Evolutionary conservation across 1,139 yeast species (phyloP), one percentile per base, ranked within the genome.

Genomic region (Magnusiomyces magnusii): DNA sequence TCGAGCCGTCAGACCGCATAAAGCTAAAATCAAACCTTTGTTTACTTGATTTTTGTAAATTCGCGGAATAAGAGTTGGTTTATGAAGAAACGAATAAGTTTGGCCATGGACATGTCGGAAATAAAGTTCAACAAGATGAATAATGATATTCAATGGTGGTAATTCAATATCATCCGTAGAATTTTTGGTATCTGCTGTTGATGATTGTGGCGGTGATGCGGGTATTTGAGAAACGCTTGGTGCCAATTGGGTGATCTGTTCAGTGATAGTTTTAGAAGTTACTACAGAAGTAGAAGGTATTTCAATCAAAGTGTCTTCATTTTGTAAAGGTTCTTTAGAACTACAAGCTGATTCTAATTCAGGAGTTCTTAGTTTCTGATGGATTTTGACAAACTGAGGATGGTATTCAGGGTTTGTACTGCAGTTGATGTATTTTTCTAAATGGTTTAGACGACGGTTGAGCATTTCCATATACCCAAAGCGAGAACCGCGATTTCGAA

Each of bases 381-480:
- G 58, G 42, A 59, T 57, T 13, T 52, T 54, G 10, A 55, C 59
- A 56, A 56, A 56, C 53, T 57, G 58, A 2, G 60, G 58, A 15
- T 59, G 57, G 41, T 59, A 60, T 51, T 53, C 57, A 9, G 58
- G 62, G 51, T 57, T 55, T 42, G 58, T 60, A 49, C 57, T 58
- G 27, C 61, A 60, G 36, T 67, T 63, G 56, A 64, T 61, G 60
- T 65, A 71, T 42, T 65, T 65, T 52, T 67, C 67, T 61, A 73
- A 64, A 51, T 67, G 67, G 39, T 68, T 67, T 52, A 73, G 66
- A 24, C 76, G 65, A 52, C 66, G 65, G 52, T 66, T 65, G 53
- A 73, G 66, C 72, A 71, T 70, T 56, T 72, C 73, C 39, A 64
- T 63, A 60, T 73, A 73, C n/a, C 75, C 74, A 53, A 70, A 71